phyloP scores from a whole-genome alignment of 495 filamentous ascomycete genomes.

The Neohortaea acidophila region DNA sequence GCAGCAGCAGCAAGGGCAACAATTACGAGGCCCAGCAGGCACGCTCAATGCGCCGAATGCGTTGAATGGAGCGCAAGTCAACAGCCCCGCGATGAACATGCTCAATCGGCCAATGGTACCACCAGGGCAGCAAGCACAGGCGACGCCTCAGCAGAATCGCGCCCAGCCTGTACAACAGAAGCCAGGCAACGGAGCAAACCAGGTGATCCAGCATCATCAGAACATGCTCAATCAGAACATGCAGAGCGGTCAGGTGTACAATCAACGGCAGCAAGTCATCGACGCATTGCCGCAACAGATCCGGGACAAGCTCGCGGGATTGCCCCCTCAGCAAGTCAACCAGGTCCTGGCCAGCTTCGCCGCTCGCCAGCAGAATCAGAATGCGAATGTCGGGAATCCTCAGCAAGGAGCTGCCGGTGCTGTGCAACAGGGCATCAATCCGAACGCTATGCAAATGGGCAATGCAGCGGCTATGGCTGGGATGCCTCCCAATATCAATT shows the following conservation, averaged over 20 bases:
- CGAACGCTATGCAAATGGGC: neutral
- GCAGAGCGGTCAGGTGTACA: neutral
- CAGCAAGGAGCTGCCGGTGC: too few species aligned
- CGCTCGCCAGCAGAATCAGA: neutral
- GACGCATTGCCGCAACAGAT: neutral
- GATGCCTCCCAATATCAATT: slow-evolving; percentile 5
- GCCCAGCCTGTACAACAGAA: slow-evolving; percentile 8
- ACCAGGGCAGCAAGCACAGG: slow-evolving; percentile 9
- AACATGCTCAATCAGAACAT: slow-evolving; percentile 14
- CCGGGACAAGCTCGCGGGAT: neutral
- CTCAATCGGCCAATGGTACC: slow-evolving; percentile 43
- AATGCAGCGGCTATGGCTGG: neutral
- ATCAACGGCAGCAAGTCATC: slow-evolving; percentile 1
- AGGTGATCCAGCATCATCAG: slow-evolving; percentile 14
- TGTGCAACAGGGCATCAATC: neutral
- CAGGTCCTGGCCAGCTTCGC: neutral
- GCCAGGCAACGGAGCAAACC: slow-evolving; percentile 5
- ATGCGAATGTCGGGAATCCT: too few species aligned
- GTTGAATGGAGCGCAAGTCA: slow-evolving; percentile 29
- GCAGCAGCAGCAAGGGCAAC: slow-evolving; percentile 33
- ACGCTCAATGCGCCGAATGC: slow-evolving; percentile 31
- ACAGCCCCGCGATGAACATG: slow-evolving; percentile 36
- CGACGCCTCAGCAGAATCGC: slow-evolving; percentile 13
- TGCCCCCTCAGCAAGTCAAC: neutral
- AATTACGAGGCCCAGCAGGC: too few species aligned